A percentile compares a stretch with the other conserved stretches of the same genome.
Conservation (phyloP, 257 asterid species). For the Cinchona pubescens region DNA sequence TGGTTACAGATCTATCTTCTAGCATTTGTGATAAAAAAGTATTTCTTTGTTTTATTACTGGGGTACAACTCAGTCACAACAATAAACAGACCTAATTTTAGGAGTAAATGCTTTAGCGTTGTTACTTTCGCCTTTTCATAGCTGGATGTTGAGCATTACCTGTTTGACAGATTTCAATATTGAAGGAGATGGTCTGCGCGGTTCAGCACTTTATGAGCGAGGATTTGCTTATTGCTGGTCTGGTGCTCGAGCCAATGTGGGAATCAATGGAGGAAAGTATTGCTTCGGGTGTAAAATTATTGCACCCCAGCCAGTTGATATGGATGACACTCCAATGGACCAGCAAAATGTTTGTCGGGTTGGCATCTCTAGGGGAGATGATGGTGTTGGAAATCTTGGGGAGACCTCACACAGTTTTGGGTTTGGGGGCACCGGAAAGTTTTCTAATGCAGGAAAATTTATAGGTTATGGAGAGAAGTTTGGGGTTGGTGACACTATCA, state of each 20-base stretch:
- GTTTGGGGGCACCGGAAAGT: conserved; percentile 52
- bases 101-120: background rate
- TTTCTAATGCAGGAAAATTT: conserved; percentile 39
- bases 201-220: conserved; percentile 48
- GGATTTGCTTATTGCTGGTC: conserved; percentile 77
- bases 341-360: conserved; percentile 43
- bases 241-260: conserved; percentile 64
- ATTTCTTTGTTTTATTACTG: background rate
- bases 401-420: conserved; percentile 51
- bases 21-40: background rate
- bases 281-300: conserved; percentile 62
- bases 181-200: conserved; percentile 48
- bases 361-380: conserved; percentile 63
- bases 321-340: conserved; percentile 50
- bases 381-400: conserved; percentile 48
- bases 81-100: background rate
- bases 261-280: conserved; percentile 55
- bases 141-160: background rate
- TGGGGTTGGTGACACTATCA: conserved; percentile 52
- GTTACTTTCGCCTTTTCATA: background rate
- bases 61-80: background rate
- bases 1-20: background rate
- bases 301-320: conserved; percentile 42
- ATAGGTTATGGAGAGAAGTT: conserved; percentile 43
- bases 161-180: conserved; percentile 47